A percentile compares a stretch with the other conserved stretches of the same genome.
Evolutionary conservation across 192 early-diverging fungal genomes (phyloP).

Genomic region (Entomortierella parvispora): DNA sequence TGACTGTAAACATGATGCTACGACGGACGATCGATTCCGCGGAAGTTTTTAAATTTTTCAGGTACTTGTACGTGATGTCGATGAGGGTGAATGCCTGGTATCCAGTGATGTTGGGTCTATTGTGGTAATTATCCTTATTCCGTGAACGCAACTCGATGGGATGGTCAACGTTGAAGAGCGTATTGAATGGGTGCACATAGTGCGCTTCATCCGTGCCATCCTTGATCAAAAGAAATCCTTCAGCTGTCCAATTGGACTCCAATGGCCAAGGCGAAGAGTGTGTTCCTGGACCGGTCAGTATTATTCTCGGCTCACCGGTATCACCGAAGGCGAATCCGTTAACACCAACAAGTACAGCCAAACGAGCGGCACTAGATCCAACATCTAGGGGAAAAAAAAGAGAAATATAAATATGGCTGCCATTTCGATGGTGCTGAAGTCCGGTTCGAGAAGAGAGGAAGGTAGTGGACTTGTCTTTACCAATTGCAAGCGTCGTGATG

Average conservation of each 20-base stretch:
- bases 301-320: slow-evolving; percentile 8
- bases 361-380: slow-evolving; percentile 18
- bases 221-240: slow-evolving; percentile 13
- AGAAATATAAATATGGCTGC: slow-evolving; percentile 2
- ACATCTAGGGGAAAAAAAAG: background rate
- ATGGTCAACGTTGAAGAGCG: slow-evolving; percentile 13
- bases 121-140: background rate
- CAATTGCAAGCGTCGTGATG: background rate
- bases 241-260: slow-evolving; percentile 24
- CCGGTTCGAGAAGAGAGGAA: background rate
- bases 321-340: slow-evolving; percentile 5
- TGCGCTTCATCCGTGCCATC: slow-evolving; percentile 18
- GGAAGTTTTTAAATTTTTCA: slow-evolving; percentile 4
- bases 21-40: slow-evolving; percentile 10
- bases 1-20: background rate
- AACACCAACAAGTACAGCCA: slow-evolving; percentile 6
- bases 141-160: slow-evolving; percentile 8
- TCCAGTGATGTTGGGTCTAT: slow-evolving; percentile 16
- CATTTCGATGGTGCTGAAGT: background rate
- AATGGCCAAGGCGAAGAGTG: slow-evolving; percentile 1
- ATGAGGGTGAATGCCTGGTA: slow-evolving; percentile 13
- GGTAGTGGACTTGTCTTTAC: background rate
- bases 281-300: slow-evolving; percentile 18
- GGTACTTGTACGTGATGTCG: slow-evolving; percentile 20
- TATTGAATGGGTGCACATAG: slow-evolving; percentile 18